phyloP scores from a whole-genome alignment of 495 filamentous ascomycete genomes.

The Cercophora sp. region DNA sequence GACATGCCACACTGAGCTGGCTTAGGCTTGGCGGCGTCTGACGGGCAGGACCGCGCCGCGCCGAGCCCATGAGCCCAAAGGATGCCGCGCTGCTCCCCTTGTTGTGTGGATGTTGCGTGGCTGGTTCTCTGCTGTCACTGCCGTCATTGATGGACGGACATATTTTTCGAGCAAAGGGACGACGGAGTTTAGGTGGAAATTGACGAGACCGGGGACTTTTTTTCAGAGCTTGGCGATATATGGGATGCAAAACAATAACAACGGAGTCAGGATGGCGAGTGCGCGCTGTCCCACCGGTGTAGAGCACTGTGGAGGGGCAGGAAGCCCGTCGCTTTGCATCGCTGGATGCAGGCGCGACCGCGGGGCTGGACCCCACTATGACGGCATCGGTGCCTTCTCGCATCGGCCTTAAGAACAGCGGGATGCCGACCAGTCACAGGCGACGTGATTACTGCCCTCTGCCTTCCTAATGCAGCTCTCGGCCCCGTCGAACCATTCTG shows the following conservation, averaged over 20 bases:
- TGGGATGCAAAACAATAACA: no score
- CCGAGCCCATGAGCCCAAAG: no score
- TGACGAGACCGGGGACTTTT: background rate
- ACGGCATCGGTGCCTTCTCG: constrained; percentile 8
- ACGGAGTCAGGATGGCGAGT: background rate
- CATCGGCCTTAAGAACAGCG: background rate
- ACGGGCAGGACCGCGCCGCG: no score
- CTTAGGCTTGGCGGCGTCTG: no score
- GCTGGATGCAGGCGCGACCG: background rate
- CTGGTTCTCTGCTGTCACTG: no score
- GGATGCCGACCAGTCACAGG: constrained; percentile 8
- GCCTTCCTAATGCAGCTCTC: background rate
- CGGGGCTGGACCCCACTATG: constrained; percentile 5
- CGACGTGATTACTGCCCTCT: constrained; percentile 1
- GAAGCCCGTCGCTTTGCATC: background rate
- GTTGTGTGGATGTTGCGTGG: no score
- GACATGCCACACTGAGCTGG: no score
- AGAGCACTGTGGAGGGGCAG: background rate
- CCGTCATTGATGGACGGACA: no score
- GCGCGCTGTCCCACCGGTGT: background rate
- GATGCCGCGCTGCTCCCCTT: no score
- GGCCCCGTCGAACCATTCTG: background rate
- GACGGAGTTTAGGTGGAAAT: background rate
- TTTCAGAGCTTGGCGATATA: no score
- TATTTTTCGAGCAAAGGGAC: no score